Evolutionary conservation across 805 yeast genomes (phyloP).

Genomic region (Wickerhamiella sergipiensis): DNA sequence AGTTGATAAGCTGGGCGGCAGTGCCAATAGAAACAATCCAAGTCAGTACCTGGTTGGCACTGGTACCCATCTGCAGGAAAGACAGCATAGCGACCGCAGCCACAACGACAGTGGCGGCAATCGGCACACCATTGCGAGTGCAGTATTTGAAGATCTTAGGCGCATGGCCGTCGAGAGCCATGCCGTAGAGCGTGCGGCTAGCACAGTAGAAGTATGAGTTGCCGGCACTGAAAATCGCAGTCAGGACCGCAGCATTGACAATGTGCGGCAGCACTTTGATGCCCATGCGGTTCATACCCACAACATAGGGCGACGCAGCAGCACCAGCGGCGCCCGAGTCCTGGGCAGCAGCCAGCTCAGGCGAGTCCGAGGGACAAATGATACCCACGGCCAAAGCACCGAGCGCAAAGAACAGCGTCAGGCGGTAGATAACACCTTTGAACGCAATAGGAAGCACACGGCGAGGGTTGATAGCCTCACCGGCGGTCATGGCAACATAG

Average conservation of each 20-base stretch:
- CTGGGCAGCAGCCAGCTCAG: conserved; percentile 42
- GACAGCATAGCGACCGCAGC: conserved; percentile 51
- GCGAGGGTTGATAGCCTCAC: conserved; percentile 64
- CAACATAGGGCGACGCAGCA: conserved; percentile 67
- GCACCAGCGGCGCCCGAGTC: conserved; percentile 58
- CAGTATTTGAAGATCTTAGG: conserved; percentile 54
- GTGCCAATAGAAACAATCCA: conserved; percentile 67
- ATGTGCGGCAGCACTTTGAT: conserved; percentile 59
- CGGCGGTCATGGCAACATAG: conserved; percentile 71
- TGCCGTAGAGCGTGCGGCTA: conserved; percentile 51
- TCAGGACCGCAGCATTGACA: conserved; percentile 62
- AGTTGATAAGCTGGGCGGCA: conserved; percentile 52
- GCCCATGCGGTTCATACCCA: conserved; percentile 55
- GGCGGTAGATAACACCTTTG: conserved; percentile 56
- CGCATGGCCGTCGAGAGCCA: conserved; percentile 60
- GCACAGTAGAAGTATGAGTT: conserved; percentile 69
- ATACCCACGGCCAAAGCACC: conserved; percentile 72
- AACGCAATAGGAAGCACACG: conserved; percentile 65
- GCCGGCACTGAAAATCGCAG: conserved; percentile 74
- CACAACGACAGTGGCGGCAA: conserved; percentile 36
- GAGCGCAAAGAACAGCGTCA: conserved; percentile 53
- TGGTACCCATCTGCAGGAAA: conserved; percentile 46
- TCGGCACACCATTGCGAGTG: conserved; percentile 56
- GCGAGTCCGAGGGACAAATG: conserved; percentile 58
- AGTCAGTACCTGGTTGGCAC: conserved; percentile 48